These are phyloP conservation scores for Microsporum audouinii DNA, from an alignment of 2,329 filamentous ascomycete species.

Conservation along the genomic window DNA sequence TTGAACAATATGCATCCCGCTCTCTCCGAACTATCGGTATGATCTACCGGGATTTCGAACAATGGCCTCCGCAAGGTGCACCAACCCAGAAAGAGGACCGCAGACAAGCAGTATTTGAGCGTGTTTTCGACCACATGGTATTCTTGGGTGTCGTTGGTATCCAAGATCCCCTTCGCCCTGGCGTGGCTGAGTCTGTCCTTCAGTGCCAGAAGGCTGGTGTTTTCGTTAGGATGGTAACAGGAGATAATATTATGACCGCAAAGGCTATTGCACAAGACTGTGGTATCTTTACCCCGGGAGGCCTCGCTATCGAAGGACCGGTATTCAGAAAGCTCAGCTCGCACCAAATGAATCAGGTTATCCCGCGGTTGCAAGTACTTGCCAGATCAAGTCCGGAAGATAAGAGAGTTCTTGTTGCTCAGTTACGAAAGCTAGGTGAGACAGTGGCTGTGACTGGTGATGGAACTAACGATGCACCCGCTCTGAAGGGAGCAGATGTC, in stretches of 20 bases:
- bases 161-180: constrained; percentile 59
- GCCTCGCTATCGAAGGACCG: constrained; percentile 57
- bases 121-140: constrained; percentile 59
- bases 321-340: constrained; percentile 52
- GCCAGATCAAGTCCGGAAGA: constrained; percentile 57
- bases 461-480: constrained; percentile 56
- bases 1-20: constrained; percentile 36
- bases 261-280: constrained; percentile 63
- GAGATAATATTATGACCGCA: constrained; percentile 60
- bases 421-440: constrained; percentile 50
- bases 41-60: constrained; percentile 60
- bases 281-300: constrained; percentile 51
- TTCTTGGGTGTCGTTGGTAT: constrained; percentile 64
- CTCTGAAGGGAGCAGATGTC: constrained; percentile 54
- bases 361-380: constrained; percentile 52
- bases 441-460: constrained; percentile 54
- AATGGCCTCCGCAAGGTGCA: constrained; percentile 51
- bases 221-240: constrained; percentile 62
- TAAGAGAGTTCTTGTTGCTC: constrained; percentile 52
- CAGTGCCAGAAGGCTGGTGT: constrained; percentile 59
- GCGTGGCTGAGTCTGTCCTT: constrained; percentile 55
- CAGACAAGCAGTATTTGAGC: constrained; percentile 53
- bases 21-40: constrained; percentile 69
- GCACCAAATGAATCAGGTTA: constrained; percentile 46
- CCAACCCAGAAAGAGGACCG: constrained; percentile 49